These are phyloP conservation scores for Cutaneotrichosporon spelunceum DNA, from an alignment of 1,284 basidiomycete species.

Conservation along the genomic window DNA sequence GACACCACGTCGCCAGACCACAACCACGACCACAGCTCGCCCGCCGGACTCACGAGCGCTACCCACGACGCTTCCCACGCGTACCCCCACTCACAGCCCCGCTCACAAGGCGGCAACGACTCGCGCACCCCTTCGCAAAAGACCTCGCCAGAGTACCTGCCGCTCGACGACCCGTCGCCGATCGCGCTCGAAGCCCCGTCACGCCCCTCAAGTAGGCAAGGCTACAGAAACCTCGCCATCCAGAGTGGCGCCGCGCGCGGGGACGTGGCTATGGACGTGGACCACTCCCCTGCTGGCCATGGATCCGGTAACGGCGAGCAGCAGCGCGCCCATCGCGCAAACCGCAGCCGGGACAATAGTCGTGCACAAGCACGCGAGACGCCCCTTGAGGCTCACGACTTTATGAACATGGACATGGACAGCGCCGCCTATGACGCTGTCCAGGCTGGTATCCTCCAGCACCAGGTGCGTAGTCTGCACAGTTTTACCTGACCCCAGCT, in stretches of 20 bases:
- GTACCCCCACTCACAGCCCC: not conserved
- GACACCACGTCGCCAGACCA: constrained; percentile 17
- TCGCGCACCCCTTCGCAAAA: not conserved
- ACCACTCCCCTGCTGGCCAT: constrained; percentile 5
- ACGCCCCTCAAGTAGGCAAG: constrained; percentile 11
- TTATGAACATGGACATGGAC: constrained; percentile 12
- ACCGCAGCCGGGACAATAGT: not conserved
- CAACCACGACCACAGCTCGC: not conserved
- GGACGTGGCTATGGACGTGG: constrained; percentile 14
- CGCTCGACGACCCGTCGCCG: constrained; percentile 25
- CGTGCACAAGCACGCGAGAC: constrained; percentile 11
- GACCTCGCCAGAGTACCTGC: constrained; percentile 6
- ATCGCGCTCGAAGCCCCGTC: constrained; percentile 20
- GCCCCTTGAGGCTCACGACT: constrained; percentile 10
- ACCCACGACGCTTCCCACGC: not conserved
- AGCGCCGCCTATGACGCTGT: constrained; percentile 21
- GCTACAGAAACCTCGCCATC: constrained; percentile 5
- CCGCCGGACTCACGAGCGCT: not conserved
- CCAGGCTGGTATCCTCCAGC: constrained; percentile 27
- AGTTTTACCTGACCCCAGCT: constrained; percentile 34
- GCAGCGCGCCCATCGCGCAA: not conserved
- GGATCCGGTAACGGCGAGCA: constrained; percentile 2
- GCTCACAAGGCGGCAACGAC: constrained; percentile 1
- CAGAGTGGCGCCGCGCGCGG: not conserved
- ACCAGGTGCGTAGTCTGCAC: constrained; percentile 19